Percentiles rank a stretch among this genome's conserved stretches.
These are phyloP conservation scores for Sungouiozyma ichnusensis DNA, from an alignment of 805 yeast genomes.

Conservation along the genomic window DNA sequence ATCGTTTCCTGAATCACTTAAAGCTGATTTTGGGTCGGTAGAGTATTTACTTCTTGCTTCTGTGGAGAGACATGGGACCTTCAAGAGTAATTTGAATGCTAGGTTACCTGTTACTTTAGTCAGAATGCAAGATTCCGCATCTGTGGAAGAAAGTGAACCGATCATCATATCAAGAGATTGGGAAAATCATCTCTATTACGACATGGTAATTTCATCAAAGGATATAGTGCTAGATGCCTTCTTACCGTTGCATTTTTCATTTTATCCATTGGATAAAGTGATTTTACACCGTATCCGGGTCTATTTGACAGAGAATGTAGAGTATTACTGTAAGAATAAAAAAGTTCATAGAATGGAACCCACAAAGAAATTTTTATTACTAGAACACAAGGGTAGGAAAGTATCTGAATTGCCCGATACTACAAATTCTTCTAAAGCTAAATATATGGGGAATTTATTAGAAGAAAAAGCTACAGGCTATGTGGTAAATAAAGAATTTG, in stretches of 20 bases:
- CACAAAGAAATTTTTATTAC: slow-evolving; percentile 60
- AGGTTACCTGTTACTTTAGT: slow-evolving; percentile 54
- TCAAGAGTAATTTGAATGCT: slow-evolving; percentile 65
- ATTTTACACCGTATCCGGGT: slow-evolving; percentile 78
- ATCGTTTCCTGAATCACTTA: slow-evolving; percentile 68
- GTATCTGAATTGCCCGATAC: slow-evolving; percentile 27
- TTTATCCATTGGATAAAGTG: slow-evolving; percentile 79
- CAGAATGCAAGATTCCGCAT: slow-evolving; percentile 66
- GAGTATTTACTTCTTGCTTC: slow-evolving; percentile 57
- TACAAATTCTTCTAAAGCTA: slow-evolving; percentile 26
- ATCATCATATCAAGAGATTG: slow-evolving; percentile 83
- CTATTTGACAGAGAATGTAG: slow-evolving; percentile 79
- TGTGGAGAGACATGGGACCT: slow-evolving; percentile 73
- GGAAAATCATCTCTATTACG: slow-evolving; percentile 88
- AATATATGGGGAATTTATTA: slow-evolving; percentile 33
- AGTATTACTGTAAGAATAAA: slow-evolving; percentile 76
- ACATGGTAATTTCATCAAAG: slow-evolving; percentile 83
- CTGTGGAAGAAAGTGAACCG: slow-evolving; percentile 86
- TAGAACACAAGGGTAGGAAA: slow-evolving; percentile 69
- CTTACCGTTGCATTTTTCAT: slow-evolving; percentile 72
- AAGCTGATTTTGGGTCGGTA: slow-evolving; percentile 75
- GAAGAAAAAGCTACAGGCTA: slow-evolving; percentile 36
- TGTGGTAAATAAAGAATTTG: slow-evolving; percentile 66
- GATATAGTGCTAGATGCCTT: slow-evolving; percentile 74
- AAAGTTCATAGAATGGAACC: slow-evolving; percentile 93